Evolutionary conservation across 2,329 filamentous ascomycete genomes (phyloP), one percentile per base, ranked within the genome.

Genomic region (Cladobotryum protrusum): DNA sequence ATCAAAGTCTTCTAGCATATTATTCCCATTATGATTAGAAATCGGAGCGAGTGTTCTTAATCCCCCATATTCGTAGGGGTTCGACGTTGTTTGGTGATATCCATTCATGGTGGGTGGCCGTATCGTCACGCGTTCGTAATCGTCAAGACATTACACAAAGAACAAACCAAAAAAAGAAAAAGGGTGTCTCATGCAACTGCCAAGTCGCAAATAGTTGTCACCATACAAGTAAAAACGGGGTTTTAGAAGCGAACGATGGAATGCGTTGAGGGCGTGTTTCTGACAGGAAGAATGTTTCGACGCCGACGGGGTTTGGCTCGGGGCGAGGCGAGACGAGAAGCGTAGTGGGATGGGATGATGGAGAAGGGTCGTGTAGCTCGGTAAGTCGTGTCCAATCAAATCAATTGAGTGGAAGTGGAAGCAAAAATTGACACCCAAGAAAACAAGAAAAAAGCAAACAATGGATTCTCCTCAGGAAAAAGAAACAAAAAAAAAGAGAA

Each of bases 1-100:
- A 58, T 77, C 74, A 56, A 79, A 79, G 8, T 75, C 74, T 54
- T 74, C 75, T 47, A 78, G 61, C 48, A 77, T 72, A 52, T 82
- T 78, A 45, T 70, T 71, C 45, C 74, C 73, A 71, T 70, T 58
- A 76, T 79, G 46, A 69, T 70, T 63, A 47, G 67, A 61, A 61
- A 57, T 62, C 54, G 64, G 62, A 18, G 64, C 61, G 35, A 66
- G 61, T 43, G 64, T 54, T 54, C 64, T 56, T 54, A 60, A 59
- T 35, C 49, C 54, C 52, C 63, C 65, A 52, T 68, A 69, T 59
- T 66, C 67, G 56, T 67, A 67, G 39, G 61, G 63, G 53, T 59
- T 57, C 55, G 61, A 61, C 54, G 64, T 61, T 49, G 62, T 61
- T 50, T 29, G 24, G 24, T 63, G 61, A 57, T 69, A 69, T 48